Percentiles rank a stretch among this genome's conserved stretches.
phyloP scores from a whole-genome alignment of 495 filamentous ascomycete genomes.

The Trichoderma asperelloides region DNA sequence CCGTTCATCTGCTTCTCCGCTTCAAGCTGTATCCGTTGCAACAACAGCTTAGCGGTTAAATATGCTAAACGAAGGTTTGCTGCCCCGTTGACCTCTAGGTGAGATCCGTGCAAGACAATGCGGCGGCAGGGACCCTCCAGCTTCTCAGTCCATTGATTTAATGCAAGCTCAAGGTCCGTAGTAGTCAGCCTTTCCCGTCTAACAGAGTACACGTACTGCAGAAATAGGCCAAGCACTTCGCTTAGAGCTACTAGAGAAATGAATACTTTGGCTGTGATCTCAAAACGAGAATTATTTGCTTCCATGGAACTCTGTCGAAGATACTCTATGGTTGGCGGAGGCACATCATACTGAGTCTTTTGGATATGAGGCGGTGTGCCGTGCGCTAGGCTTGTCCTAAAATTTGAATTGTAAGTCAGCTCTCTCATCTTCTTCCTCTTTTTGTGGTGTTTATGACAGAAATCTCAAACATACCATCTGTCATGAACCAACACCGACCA shows the following conservation, averaged over 20 bases:
- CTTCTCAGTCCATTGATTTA: constrained; percentile 35
- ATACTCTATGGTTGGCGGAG: constrained; percentile 38
- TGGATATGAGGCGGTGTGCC: constrained; percentile 42
- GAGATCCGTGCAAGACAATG: constrained; percentile 10
- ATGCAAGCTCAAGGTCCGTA: constrained; percentile 8
- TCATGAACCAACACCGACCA: constrained; percentile 48
- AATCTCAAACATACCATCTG: constrained; percentile 30
- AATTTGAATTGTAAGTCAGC: constrained; percentile 8
- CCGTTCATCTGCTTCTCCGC: constrained; percentile 42
- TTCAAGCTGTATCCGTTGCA: constrained; percentile 35
- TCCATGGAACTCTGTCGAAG: constrained; percentile 25
- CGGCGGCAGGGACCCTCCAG: constrained; percentile 35
- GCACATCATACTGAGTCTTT: constrained; percentile 46
- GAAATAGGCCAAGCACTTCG: constrained; percentile 42
- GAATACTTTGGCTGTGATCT: constrained; percentile 32
- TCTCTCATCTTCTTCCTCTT: neutral
- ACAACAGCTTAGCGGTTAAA: constrained; percentile 44
- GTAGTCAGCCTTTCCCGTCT: constrained; percentile 25
- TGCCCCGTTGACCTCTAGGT: constrained; percentile 25
- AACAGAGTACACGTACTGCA: constrained; percentile 42
- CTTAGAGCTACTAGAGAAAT: constrained; percentile 43
- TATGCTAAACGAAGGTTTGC: constrained; percentile 44
- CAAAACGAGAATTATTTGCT: constrained; percentile 17
- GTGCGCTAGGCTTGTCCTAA: constrained; percentile 44
- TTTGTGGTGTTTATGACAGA: neutral